Conservation (phyloP, 768 basidiomycete genomes). For the Galerina marginata region DNA sequence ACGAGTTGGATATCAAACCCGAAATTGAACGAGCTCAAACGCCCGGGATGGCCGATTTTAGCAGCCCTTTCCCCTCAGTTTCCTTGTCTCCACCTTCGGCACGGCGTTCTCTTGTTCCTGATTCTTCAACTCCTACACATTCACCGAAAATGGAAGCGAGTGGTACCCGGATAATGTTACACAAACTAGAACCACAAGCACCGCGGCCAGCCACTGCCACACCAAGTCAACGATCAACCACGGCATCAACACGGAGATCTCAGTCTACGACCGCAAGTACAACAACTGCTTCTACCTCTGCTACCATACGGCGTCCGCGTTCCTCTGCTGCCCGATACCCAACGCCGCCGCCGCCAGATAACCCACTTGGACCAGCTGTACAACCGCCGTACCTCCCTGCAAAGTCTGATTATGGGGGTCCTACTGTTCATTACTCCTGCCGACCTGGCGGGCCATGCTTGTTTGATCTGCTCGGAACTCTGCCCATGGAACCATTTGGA, state of each 20-base stretch:
- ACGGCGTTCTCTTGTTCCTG: neutral
- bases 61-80: slow-evolving; percentile 19
- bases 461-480: slow-evolving; percentile 65
- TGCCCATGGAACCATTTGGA: slow-evolving; percentile 67
- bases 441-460: slow-evolving; percentile 69
- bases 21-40: neutral
- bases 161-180: neutral
- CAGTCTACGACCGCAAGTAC: neutral
- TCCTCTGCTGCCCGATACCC: slow-evolving; percentile 29
- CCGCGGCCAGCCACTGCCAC: neutral
- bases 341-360: slow-evolving; percentile 45
- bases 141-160: neutral
- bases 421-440: slow-evolving; percentile 59
- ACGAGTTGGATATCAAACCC: neutral
- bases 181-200: neutral
- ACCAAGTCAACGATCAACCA: neutral
- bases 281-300: neutral
- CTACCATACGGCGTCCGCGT: neutral
- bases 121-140: neutral
- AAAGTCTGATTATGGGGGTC: slow-evolving; percentile 50
- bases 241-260: neutral
- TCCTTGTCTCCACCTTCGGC: slow-evolving; percentile 16
- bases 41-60: slow-evolving; percentile 1
- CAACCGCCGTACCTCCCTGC: slow-evolving; percentile 57
- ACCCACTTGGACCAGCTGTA: slow-evolving; percentile 58